These are phyloP conservation scores for Flaveria trinervia DNA, from an alignment of 129 eudicot genomes.

Conservation along the genomic window DNA sequence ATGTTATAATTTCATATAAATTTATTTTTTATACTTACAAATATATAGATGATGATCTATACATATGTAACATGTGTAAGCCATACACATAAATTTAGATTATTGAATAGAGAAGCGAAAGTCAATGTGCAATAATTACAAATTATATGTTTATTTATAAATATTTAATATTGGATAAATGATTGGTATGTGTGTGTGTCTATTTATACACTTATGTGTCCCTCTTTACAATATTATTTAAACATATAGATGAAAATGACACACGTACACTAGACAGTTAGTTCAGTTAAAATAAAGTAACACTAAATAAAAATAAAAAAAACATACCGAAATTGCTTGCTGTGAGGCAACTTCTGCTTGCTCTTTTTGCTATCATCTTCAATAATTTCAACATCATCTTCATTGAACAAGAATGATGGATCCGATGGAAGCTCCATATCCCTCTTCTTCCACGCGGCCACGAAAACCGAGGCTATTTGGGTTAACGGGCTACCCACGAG, in stretches of 20 bases:
- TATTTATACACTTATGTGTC: no score
- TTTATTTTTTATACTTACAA: no score
- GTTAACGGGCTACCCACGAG: constrained; percentile 89
- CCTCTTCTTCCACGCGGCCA: constrained; percentile 82
- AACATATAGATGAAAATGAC: background rate
- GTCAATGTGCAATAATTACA: no score
- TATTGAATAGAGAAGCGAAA: no score
- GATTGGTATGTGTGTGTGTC: no score
- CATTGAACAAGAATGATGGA: constrained; percentile 45
- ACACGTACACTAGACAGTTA: constrained; percentile 8
- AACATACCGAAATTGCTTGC: constrained; percentile 74
- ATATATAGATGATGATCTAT: no score
- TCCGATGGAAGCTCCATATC: constrained; percentile 64
- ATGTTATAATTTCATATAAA: no score
- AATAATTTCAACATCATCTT: constrained; percentile 43
- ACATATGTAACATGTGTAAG: no score
- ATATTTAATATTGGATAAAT: no score
- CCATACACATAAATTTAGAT: no score
- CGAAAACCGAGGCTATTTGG: constrained; percentile 74
- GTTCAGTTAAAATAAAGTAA: constrained; percentile 26
- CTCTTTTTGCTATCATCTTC: constrained; percentile 41
- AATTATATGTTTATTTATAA: no score
- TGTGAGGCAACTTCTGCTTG: constrained; percentile 75
- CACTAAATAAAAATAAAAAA: background rate
- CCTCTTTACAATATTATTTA: background rate